Percentiles rank a stretch among this genome's conserved stretches.
These are phyloP conservation scores for Cryptococcus sp. DNA, from an alignment of 1,284 basidiomycete species.

Conservation along the genomic window DNA sequence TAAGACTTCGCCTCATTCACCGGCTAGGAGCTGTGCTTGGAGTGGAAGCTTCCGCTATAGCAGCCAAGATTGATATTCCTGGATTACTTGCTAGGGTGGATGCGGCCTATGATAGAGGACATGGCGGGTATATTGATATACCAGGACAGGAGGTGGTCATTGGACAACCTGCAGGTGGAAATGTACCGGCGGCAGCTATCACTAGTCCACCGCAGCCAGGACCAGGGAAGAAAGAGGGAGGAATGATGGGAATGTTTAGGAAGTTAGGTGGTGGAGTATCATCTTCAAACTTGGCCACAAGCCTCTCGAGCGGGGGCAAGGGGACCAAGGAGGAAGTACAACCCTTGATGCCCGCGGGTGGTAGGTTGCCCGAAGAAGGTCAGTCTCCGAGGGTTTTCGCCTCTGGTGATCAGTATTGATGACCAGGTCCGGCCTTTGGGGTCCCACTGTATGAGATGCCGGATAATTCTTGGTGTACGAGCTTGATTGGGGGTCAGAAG, in stretches of 20 bases:
- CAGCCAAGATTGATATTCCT: slow-evolving; percentile 26
- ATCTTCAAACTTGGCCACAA: neutral
- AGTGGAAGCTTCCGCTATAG: slow-evolving; percentile 17
- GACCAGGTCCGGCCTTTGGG: slow-evolving; percentile 28
- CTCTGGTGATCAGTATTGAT: too few species aligned
- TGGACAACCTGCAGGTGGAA: neutral
- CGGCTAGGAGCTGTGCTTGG: slow-evolving; percentile 22
- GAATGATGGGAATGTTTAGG: slow-evolving; percentile 24
- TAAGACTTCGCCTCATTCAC: slow-evolving; percentile 21
- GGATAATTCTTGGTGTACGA: slow-evolving; percentile 34
- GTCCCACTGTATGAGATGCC: slow-evolving; percentile 27
- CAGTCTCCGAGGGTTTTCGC: too few species aligned
- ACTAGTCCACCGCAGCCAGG: neutral
- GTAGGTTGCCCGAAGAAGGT: too few species aligned
- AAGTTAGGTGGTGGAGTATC: slow-evolving; percentile 16
- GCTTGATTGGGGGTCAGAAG: slow-evolving; percentile 40
- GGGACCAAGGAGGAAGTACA: too few species aligned
- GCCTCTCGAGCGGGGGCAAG: slow-evolving; percentile 6
- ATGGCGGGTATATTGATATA: neutral
- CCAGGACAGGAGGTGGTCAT: neutral
- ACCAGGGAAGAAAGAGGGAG: slow-evolving; percentile 6
- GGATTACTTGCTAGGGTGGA: slow-evolving; percentile 28
- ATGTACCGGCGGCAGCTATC: too few species aligned
- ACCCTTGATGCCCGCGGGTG: too few species aligned
- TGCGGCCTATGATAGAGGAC: slow-evolving; percentile 19